Evolutionary conservation across 192 early-diverging fungal species (phyloP), one percentile per base, ranked within the genome.

Genomic region (Podila epicladia): DNA sequence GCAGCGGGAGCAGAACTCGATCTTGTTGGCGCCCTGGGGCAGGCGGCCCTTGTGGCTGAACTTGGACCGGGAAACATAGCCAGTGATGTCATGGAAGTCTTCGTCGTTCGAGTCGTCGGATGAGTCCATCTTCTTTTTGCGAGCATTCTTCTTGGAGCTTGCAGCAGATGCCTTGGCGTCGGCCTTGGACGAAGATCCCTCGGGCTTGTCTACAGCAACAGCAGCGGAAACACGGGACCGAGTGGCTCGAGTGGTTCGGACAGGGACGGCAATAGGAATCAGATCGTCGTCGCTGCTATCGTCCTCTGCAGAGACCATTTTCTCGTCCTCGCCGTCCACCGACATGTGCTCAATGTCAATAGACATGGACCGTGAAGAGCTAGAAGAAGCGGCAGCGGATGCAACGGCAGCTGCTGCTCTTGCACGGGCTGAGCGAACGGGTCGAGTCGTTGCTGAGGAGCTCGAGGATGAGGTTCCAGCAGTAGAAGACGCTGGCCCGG

Each of bases 1-100:
- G 59, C 87, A 89, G 13, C 74, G 69, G 6, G 74, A 74, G 53
- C 87, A 89, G 58, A 89, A 89, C 35, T 72, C 74, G 26, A 86
- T 74, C 62, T 71, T 75, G 38, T 78, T 78, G 20, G 82, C 38
- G 1, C 70, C 64, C 20, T 71, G 59, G 9, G 67, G 65, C 49
- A 79, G 51, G 12, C 71, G 32, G 11, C 71, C 77, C 26, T 80
- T 80, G 53, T 82, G 82, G 26, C 75, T 75, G n/a, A 83, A 73
- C 22, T 67, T 60, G 13, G 62, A 67, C 17, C 82, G 45, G 22
- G 82, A 41, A n/a, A 71, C 59, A 59, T 59, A 62, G 37, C 76
- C 71, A 70, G 59, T 53, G 61, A 83, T 74, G 11, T 72, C 73
- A 26, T 82, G 69, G 48, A 65, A 62, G 61, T 78, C 67, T 24